Evolutionary conservation across 768 basidiomycete genomes (phyloP).

Genomic region (Agrocybe pediades): DNA sequence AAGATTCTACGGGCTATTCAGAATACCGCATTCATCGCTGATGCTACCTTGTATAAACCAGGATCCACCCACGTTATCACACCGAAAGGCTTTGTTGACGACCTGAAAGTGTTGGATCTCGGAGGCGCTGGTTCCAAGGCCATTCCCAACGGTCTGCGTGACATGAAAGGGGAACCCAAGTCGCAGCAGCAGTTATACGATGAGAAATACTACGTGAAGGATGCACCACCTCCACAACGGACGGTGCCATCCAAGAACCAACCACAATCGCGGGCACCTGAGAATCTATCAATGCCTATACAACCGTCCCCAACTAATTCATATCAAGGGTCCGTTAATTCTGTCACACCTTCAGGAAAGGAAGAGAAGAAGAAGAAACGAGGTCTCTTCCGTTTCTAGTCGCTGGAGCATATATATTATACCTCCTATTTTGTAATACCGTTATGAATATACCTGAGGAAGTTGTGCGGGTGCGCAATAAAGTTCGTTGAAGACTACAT

Average conservation of each 20-base stretch:
- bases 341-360: slow-evolving; percentile 35
- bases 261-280: slow-evolving; percentile 30
- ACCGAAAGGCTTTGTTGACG: slow-evolving; percentile 82
- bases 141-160: slow-evolving; percentile 68
- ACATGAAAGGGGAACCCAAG: slow-evolving; percentile 43
- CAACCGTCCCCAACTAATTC: slow-evolving; percentile 59
- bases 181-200: slow-evolving; percentile 80
- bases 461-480: not conserved
- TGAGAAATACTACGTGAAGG: slow-evolving; percentile 70
- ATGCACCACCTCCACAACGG: slow-evolving; percentile 56
- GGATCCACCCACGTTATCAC: slow-evolving; percentile 90
- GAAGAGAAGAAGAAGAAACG: slow-evolving; percentile 81
- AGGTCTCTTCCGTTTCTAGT: slow-evolving; percentile 65
- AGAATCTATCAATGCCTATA: slow-evolving; percentile 34
- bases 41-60: slow-evolving; percentile 27
- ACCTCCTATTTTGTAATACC: slow-evolving; percentile 5
- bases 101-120: slow-evolving; percentile 84
- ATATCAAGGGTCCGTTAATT: slow-evolving; percentile 44
- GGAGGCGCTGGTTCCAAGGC: slow-evolving; percentile 82
- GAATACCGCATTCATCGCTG: not conserved
- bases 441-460: not conserved
- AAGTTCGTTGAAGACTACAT: not conserved
- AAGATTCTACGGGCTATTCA: slow-evolving; percentile 1
- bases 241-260: slow-evolving; percentile 36
- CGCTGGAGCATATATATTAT: slow-evolving; percentile 13